A percentile compares a stretch with the other conserved stretches of the same genome.
phyloP scores from a whole-genome alignment of 2,329 filamentous ascomycete genomes.

The Chrysosporium keratinophilum region DNA sequence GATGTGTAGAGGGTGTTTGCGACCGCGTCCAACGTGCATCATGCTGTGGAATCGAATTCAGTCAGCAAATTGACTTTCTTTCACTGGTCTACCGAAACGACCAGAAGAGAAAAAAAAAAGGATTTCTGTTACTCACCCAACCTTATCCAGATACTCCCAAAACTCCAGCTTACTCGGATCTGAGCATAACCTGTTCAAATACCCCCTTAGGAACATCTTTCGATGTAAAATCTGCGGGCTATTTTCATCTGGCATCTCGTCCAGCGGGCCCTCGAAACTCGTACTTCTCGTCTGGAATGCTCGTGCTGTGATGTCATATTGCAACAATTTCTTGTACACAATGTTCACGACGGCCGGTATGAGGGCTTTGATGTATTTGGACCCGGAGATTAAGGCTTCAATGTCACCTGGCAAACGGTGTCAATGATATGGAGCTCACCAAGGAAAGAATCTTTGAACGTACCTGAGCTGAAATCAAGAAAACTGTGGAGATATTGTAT shows the following conservation, averaged over 20 bases:
- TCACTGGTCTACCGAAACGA: background rate
- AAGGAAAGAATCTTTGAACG: conserved; percentile 21
- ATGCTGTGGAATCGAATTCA: conserved; percentile 37
- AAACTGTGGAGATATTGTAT: conserved; percentile 66
- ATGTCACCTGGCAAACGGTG: conserved; percentile 49
- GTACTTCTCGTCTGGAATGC: conserved; percentile 55
- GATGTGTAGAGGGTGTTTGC: conserved; percentile 61
- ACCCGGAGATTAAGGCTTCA: conserved; percentile 56
- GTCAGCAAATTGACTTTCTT: background rate
- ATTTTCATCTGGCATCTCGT: conserved; percentile 54
- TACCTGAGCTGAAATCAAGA: conserved; percentile 62
- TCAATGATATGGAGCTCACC: background rate
- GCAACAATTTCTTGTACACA: conserved; percentile 69
- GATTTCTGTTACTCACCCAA: conserved; percentile 46
- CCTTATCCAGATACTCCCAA: conserved; percentile 76
- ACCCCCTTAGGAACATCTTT: conserved; percentile 68
- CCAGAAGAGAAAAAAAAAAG: too few relatives aligned
- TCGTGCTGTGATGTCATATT: conserved; percentile 71
- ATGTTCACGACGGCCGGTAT: conserved; percentile 77
- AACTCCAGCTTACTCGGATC: conserved; percentile 67
- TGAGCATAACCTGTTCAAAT: conserved; percentile 62
- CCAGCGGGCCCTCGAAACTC: conserved; percentile 57
- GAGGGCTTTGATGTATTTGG: conserved; percentile 69
- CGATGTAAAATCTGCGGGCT: conserved; percentile 65
- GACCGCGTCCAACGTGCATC: conserved; percentile 71